Conservation (phyloP, 371 early-diverging fungal genomes). For the Mortierella sp. region DNA sequence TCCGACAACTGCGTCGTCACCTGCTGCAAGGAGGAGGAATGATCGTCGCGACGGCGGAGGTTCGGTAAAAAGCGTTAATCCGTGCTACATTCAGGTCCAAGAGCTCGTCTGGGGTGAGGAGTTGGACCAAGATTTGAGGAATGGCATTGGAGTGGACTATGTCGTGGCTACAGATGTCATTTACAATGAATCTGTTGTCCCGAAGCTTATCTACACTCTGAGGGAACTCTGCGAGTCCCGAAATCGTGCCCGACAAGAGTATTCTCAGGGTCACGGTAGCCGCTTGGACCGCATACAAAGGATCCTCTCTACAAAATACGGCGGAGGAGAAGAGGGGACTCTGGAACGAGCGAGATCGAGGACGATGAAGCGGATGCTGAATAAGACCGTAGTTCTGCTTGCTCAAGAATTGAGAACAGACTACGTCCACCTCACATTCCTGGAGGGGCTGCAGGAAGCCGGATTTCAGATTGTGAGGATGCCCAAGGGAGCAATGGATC, state of each 20-base stretch:
- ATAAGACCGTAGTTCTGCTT: conserved; percentile 32
- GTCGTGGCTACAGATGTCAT: conserved; percentile 50
- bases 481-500: conserved; percentile 32
- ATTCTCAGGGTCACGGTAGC: conserved; percentile 9
- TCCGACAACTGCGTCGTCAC: background rate
- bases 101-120: conserved; percentile 50
- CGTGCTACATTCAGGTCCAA: conserved; percentile 41
- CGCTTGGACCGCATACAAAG: conserved; percentile 15
- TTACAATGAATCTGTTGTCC: conserved; percentile 47
- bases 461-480: conserved; percentile 41
- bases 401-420: conserved; percentile 46
- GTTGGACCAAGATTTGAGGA: conserved; percentile 37
- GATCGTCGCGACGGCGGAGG: background rate
- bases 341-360: background rate
- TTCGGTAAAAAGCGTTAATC: background rate
- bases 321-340: background rate
- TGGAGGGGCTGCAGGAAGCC: conserved; percentile 32
- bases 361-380: conserved; percentile 1
- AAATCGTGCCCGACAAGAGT: conserved; percentile 11
- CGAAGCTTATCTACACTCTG: conserved; percentile 30
- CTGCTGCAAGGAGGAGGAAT: conserved; percentile 6
- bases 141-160: conserved; percentile 37
- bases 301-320: background rate
- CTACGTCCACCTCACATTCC: conserved; percentile 39
- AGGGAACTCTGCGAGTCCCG: conserved; percentile 32